Conservation (phyloP, 306 rosid species). For the Lupinus albus region DNA sequence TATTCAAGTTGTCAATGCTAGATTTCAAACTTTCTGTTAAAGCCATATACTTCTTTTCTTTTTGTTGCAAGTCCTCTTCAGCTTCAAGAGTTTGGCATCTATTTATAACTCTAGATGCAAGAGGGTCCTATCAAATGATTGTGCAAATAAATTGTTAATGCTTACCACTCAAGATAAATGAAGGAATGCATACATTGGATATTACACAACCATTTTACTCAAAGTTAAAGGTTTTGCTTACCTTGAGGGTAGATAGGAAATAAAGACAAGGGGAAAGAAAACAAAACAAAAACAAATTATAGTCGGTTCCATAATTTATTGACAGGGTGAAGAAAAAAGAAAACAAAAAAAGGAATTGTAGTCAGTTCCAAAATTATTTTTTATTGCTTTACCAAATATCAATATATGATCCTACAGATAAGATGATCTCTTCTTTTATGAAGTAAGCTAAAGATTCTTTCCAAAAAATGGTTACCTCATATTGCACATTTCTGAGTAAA, state of each 20-base stretch:
- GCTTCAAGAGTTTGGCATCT: conserved; percentile 47
- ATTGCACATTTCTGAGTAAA: conserved; percentile 41
- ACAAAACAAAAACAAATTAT: neutral
- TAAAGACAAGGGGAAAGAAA: conserved; percentile 25
- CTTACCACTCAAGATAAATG: conserved; percentile 30
- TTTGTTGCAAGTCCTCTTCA: conserved; percentile 49
- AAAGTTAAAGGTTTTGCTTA: conserved; percentile 25
- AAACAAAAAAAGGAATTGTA: conserved; percentile 4
- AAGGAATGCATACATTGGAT: conserved; percentile 17
- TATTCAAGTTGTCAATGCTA: conserved; percentile 73
- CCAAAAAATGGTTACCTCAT: conserved; percentile 51
- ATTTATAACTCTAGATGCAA: conserved; percentile 45
- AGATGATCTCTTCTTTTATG: conserved; percentile 22
- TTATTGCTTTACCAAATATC: conserved; percentile 14
- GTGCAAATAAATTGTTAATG: conserved; percentile 37
- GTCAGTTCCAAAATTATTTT: conserved; percentile 7
- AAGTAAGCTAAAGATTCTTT: conserved; percentile 29
- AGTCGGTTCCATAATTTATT: neutral
- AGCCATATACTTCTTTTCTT: conserved; percentile 58
- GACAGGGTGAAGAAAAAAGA: conserved; percentile 23
- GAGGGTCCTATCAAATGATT: conserved; percentile 60
- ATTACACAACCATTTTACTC: neutral
- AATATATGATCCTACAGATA: conserved; percentile 32
- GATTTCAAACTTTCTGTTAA: conserved; percentile 67
- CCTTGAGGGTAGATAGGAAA: conserved; percentile 24